A percentile compares a stretch with the other conserved stretches of the same genome.
These are phyloP conservation scores for Blastobotrys peoriensis DNA, from an alignment of 805 yeast species.

Conservation along the genomic window DNA sequence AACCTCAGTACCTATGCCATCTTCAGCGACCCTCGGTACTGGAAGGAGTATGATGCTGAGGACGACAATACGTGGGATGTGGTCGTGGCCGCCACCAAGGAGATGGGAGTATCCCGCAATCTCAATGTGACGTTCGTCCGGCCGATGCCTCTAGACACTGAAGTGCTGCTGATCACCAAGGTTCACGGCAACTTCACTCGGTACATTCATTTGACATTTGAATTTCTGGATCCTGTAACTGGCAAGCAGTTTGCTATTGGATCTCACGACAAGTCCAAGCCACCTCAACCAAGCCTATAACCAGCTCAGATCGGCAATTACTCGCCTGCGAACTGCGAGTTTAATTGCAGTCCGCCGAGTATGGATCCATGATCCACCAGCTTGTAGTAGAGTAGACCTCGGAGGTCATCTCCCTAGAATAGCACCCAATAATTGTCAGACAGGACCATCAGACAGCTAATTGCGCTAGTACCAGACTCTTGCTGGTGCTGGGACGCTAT, in stretches of 20 bases:
- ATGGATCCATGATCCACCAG: too few species aligned
- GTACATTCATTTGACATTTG: constrained; percentile 19
- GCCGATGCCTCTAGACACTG: constrained; percentile 24
- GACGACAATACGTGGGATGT: constrained; percentile 16
- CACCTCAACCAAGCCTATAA: too few species aligned
- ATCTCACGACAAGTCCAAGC: constrained; percentile 29
- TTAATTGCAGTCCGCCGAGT: too few species aligned
- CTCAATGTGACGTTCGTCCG: constrained; percentile 25
- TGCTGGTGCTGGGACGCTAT: too few species aligned
- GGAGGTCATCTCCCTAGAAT: too few species aligned
- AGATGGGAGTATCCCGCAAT: constrained; percentile 26
- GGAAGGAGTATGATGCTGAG: constrained; percentile 14
- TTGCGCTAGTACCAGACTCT: too few species aligned
- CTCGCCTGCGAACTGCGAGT: too few species aligned
- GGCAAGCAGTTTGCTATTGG: constrained; percentile 20
- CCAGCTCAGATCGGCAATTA: too few species aligned
- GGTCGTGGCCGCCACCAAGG: constrained; percentile 5
- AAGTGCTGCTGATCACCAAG: constrained; percentile 19
- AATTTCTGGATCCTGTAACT: constrained; percentile 19
- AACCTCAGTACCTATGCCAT: constrained; percentile 21
- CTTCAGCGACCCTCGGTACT: constrained; percentile 22
- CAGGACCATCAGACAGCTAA: too few species aligned
- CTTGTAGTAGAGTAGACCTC: too few species aligned
- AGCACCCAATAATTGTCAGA: too few species aligned
- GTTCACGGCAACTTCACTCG: constrained; percentile 23